Evolutionary conservation across 2,329 filamentous ascomycete species (phyloP).

Genomic region (Calonectria montana): DNA sequence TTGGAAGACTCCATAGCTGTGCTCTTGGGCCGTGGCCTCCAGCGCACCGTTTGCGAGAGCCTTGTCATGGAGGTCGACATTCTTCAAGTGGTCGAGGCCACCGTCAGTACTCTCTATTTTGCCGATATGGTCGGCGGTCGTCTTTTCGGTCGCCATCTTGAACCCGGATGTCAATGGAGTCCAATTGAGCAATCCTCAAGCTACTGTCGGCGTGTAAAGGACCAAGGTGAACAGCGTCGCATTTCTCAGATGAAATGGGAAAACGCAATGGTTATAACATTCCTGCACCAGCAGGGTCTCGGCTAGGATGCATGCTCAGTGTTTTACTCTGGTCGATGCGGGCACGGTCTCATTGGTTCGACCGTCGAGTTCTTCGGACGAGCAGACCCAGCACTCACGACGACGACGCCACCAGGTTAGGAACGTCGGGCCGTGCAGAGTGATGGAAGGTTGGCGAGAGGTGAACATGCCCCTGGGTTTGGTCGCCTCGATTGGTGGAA

Average conservation of each 20-base stretch:
- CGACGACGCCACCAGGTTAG: constrained; percentile 26
- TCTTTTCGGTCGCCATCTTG: constrained; percentile 40
- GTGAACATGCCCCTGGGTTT: constrained; percentile 5
- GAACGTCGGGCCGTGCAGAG: constrained; percentile 38
- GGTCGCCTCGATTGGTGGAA: constrained; percentile 39
- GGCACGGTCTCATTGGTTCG: not conserved
- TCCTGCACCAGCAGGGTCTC: not conserved
- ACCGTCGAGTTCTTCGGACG: not conserved
- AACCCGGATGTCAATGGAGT: not conserved
- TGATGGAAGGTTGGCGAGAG: not conserved
- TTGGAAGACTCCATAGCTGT: constrained; percentile 49
- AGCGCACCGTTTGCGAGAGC: constrained; percentile 51
- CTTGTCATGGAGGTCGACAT: constrained; percentile 51
- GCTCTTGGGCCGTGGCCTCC: constrained; percentile 51
- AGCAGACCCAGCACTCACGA: constrained; percentile 8
- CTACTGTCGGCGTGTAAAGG: not conserved
- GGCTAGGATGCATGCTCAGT: not conserved
- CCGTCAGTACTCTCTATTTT: constrained; percentile 46
- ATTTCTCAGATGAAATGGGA: not conserved
- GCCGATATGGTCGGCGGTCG: constrained; percentile 30
- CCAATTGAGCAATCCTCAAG: not conserved
- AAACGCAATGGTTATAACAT: constrained; percentile 14
- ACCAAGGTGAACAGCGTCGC: not conserved
- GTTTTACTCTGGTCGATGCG: not conserved
- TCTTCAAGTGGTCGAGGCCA: constrained; percentile 45